A percentile compares a stretch with the other conserved stretches of the same genome.
phyloP scores from a whole-genome alignment of 257 asterid species.

The Lithospermum erythrorhizon region DNA sequence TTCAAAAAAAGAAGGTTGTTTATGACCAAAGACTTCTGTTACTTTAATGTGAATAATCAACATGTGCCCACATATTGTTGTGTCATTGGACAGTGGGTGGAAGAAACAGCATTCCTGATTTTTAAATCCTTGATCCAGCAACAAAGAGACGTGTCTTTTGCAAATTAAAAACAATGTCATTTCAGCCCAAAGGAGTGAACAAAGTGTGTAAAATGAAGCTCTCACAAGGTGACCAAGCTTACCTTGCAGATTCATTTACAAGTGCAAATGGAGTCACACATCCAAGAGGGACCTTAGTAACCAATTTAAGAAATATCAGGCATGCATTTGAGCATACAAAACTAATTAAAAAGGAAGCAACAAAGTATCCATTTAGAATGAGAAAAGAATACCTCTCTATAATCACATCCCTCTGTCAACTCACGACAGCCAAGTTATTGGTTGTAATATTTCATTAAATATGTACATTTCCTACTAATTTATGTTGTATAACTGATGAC shows the following conservation, averaged over 20 bases:
- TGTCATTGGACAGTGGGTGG: slow-evolving; percentile 88
- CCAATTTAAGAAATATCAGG: slow-evolving; percentile 9
- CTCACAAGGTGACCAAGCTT: slow-evolving; percentile 10
- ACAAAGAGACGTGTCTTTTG: slow-evolving; percentile 67
- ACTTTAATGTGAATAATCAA: background rate
- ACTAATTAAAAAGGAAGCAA: too few relatives aligned
- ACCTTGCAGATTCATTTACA: slow-evolving; percentile 85
- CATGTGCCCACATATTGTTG: slow-evolving; percentile 50
- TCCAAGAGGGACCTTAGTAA: slow-evolving; percentile 70
- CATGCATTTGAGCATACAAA: background rate
- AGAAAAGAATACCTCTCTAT: too few relatives aligned
- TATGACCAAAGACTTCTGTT: too few relatives aligned
- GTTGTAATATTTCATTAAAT: too few relatives aligned
- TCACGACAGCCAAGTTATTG: too few relatives aligned
- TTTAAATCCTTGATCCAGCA: slow-evolving; percentile 77
- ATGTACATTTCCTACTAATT: too few relatives aligned
- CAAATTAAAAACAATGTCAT: slow-evolving; percentile 15
- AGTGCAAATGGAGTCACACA: slow-evolving; percentile 91
- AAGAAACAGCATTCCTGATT: slow-evolving; percentile 60
- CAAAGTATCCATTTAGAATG: too few relatives aligned
- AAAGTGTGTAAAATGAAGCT: background rate
- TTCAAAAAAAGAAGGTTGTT: background rate
- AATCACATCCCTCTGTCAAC: too few relatives aligned
- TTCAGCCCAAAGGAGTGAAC: slow-evolving; percentile 2
- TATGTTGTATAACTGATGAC: too few relatives aligned